Conservation (phyloP, 306 rosid genomes). For the Cicer pinnatifidum region DNA sequence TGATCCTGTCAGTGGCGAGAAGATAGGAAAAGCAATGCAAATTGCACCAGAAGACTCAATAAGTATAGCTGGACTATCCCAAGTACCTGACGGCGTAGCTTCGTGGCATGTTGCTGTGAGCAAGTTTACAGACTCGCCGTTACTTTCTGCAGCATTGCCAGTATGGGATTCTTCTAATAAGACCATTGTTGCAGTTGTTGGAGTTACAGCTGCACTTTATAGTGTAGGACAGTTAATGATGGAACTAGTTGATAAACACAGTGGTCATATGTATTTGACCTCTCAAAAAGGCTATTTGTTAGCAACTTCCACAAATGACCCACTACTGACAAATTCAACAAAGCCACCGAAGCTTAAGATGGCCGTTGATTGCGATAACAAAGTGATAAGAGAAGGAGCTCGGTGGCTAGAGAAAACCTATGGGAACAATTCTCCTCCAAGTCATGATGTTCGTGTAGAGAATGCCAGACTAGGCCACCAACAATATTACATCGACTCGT, state of each 20-base stretch:
- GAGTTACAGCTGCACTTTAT: constrained; percentile 87
- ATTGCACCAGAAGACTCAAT: constrained; percentile 88
- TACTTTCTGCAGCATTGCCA: constrained; percentile 96
- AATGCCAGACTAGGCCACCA: constrained; percentile 68
- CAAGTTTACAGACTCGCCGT: constrained; percentile 85
- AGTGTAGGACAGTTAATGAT: constrained; percentile 95
- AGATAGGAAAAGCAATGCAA: constrained; percentile 80
- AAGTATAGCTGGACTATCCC: constrained; percentile 80
- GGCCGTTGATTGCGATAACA: constrained; percentile 75
- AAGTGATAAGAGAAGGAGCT: constrained; percentile 73
- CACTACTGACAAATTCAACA: constrained; percentile 67
- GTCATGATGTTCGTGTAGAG: constrained; percentile 81
- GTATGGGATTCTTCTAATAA: constrained; percentile 79
- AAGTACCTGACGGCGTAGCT: constrained; percentile 93
- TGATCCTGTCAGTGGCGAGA: constrained; percentile 78
- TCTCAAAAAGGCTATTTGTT: constrained; percentile 89
- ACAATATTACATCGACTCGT: constrained; percentile 85
- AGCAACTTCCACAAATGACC: constrained; percentile 84
- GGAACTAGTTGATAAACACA: constrained; percentile 85
- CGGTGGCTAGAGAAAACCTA: constrained; percentile 67
- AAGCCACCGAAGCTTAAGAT: constrained; percentile 71
- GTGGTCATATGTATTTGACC: constrained; percentile 89
- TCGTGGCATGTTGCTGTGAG: constrained; percentile 95
- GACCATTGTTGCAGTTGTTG: constrained; percentile 90
- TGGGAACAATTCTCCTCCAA: constrained; percentile 69